Base-by-base conservation (phyloP, 345 rosid genomes). In the Citrus unshiu region DNA sequence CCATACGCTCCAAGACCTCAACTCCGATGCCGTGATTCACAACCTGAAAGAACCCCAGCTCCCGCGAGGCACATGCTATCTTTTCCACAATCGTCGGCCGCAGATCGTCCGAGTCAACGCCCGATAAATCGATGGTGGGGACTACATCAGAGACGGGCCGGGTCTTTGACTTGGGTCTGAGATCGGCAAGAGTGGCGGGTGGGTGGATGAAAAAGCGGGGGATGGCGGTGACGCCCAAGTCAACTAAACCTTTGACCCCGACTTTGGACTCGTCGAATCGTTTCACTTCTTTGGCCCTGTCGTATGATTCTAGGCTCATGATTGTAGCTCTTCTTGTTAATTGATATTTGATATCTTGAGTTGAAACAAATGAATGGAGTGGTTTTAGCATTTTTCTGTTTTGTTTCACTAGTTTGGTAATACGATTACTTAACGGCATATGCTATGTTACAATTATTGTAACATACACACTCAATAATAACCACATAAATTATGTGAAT, bases 141-240 rank as follows among this genome's bases (percentile, higher is more conserved):
- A 91, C 82, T 57, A 76, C 4, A 24, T 56, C 59, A 21, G 66
- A 7, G 24, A 39, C 61, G 21, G 65, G 39, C 19, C 12, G 43
- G 51, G 34, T 1, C 2, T 22, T 39, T 14, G 39, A 14, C 14
- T 1, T 24, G 64, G 59, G 67, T 54, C 76, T 81, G 70, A 84
- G 78, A 14, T 57, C 78, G 66, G 88, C 61, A 2, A 87, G 79
- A 5, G 83, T 70, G 5, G 83, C 81, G 0, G 80, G 61, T 6
- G 91, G 88, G 87, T 90, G 91, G 65, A 87, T 34, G 80, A 88
- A 90, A 81, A 87, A 40, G 66, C 84, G 85, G 9, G 93, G 93
- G 60, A 90, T 82, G 35, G 88, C 2, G 58, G 86, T 73, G 67
- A 88, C 19, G 65, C 91, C 93, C 0, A 87, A 80, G 80, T 88